These are phyloP conservation scores for Lithohypha guttulata DNA, from an alignment of 2,329 filamentous ascomycete genomes.

Conservation along the genomic window DNA sequence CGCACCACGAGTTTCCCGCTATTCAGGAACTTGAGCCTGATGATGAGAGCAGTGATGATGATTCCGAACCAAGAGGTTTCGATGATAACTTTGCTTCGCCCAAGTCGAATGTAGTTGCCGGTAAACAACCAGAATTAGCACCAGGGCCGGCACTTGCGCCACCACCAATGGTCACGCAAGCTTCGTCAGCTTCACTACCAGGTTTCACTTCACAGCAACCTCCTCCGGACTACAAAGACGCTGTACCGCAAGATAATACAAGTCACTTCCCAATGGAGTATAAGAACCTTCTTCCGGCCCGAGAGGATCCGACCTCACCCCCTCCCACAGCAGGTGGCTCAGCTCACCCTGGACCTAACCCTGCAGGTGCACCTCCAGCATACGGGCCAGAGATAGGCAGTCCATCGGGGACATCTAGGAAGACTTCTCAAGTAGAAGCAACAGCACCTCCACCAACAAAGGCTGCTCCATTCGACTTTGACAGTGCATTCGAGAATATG, in stretches of 20 bases:
- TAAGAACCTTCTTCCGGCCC: slow-evolving; percentile 30
- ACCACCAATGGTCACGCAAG: slow-evolving; percentile 26
- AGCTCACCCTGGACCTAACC: slow-evolving; percentile 12
- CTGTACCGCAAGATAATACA: slow-evolving; percentile 16
- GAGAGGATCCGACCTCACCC: slow-evolving; percentile 30
- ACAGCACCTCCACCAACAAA: slow-evolving; percentile 25
- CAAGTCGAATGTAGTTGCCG: slow-evolving; percentile 26
- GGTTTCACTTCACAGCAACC: slow-evolving; percentile 41
- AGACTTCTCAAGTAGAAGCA: slow-evolving; percentile 10
- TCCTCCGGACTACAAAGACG: slow-evolving; percentile 35
- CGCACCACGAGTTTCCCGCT: slow-evolving; percentile 72
- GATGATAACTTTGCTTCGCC: slow-evolving; percentile 70
- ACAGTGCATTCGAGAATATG: slow-evolving; percentile 36
- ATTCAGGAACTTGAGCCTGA: slow-evolving; percentile 77
- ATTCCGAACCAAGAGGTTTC: slow-evolving; percentile 57
- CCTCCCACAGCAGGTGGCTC: slow-evolving; percentile 28
- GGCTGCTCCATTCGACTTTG: slow-evolving; percentile 33
- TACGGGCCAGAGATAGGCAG: slow-evolving; percentile 19
- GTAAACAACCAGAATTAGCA: slow-evolving; percentile 28
- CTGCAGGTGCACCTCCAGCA: slow-evolving; percentile 12
- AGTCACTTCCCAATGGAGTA: slow-evolving; percentile 34
- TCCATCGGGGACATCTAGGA: slow-evolving; percentile 15
- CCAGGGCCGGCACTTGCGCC: slow-evolving; percentile 19
- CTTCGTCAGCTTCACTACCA: slow-evolving; percentile 37
- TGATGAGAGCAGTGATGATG: slow-evolving; percentile 70